Percentiles rank a stretch among this genome's conserved stretches.
Evolutionary conservation across 2,329 filamentous ascomycete genomes (phyloP).

Genomic region (Rhynchosporium secalis): DNA sequence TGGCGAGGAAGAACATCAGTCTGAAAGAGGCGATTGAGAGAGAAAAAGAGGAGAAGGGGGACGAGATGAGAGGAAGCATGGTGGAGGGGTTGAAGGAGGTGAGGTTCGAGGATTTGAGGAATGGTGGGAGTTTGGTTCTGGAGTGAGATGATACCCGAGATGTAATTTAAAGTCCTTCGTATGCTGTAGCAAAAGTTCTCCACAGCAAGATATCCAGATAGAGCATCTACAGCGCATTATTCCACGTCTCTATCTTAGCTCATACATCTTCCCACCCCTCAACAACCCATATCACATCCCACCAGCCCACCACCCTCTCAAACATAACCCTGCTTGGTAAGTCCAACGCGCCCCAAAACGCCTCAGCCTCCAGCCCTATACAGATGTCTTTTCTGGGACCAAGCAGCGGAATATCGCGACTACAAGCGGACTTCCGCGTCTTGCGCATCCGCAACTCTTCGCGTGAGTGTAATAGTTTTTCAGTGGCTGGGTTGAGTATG

Average conservation of each 20-base stretch:
- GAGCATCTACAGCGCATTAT: no score
- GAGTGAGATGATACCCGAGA: constrained; percentile 16
- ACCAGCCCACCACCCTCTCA: constrained; percentile 7
- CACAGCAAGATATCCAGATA: no score
- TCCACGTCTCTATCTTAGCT: neutral
- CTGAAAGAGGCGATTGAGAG: constrained; percentile 46
- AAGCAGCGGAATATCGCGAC: neutral
- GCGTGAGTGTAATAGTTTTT: neutral
- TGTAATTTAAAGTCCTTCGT: no score
- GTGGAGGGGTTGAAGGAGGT: constrained; percentile 24
- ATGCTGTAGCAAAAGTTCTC: no score
- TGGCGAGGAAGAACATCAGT: constrained; percentile 47
- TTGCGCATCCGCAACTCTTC: neutral
- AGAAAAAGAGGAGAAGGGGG: constrained; percentile 38
- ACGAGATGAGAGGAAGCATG: constrained; percentile 16
- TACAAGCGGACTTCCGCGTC: neutral
- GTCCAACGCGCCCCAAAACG: neutral
- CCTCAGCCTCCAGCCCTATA: neutral
- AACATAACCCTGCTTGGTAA: neutral
- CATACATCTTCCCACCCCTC: constrained; percentile 11
- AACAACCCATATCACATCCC: constrained; percentile 8
- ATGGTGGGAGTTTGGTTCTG: constrained; percentile 32
- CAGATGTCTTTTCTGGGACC: neutral
- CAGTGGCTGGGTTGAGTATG: neutral
- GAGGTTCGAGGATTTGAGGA: constrained; percentile 29